Base-by-base conservation (phyloP, 2,329 filamentous ascomycete species). In the Botrytis pseudocinerea region DNA sequence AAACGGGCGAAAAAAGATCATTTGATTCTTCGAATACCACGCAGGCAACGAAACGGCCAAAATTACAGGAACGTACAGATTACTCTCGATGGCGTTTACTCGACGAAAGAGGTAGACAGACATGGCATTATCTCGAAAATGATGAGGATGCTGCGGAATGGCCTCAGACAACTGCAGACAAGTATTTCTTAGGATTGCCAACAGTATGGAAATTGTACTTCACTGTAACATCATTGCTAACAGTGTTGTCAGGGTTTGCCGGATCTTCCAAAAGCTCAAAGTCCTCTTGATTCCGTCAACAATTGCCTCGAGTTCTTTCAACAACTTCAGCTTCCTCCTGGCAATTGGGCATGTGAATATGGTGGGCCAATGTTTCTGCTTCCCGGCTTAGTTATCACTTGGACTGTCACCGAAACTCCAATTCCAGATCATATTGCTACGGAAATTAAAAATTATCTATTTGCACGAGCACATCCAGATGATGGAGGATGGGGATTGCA, bases 401-500 rank as follows among this genome's bases (percentile, higher is more conserved):
- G 93, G 90, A 95, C 97, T 81, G 92, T 92, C 70, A 98, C 95
- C 75, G 90, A 95, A 80, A 97, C 94, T 70, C 92, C 92, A 6
- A 93, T 99, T 73, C 91, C 94, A 1, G 88, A 90, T 75, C 89
- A 92, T 73, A 91, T 94, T 81, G 91, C 91, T 35, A 93, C 90
- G 62, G 96, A 97, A 82, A 97, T 99, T 80, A 95, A 92, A 81
- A 94, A 95, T 78, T 99, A 99, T n/a, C 40, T 72, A 1, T 93
- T 94, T 79, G 93, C 94, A 6, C 90, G 94, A 70, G 93, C 95
- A 68, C 86, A 97, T 77, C 91, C 93, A 0, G 89, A 93, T 66
- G 94, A 98, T 82, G 95, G 96, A n/a, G 96, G 96, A 10, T 99
- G 96, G 96, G 96, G 96, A 0, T 84, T 99, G 54, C 96, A 99